A percentile compares a stretch with the other conserved stretches of the same genome.
Conservation (phyloP, 2,329 filamentous ascomycete species). For the Periconia sp. region DNA sequence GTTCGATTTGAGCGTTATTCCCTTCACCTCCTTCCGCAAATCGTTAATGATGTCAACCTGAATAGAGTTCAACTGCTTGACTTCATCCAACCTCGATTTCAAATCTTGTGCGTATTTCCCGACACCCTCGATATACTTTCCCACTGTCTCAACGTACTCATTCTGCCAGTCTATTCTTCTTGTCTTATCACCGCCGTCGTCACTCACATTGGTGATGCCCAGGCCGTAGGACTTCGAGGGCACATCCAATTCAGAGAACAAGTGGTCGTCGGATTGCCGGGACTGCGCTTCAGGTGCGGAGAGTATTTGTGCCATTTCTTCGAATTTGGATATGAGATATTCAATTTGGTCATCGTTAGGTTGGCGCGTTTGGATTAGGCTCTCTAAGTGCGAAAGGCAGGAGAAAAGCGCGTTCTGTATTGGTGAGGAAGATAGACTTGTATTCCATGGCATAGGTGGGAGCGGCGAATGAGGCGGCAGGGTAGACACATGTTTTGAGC, state of each 20-base stretch:
- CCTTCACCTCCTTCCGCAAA: slow-evolving; percentile 29
- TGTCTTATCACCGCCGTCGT: neutral
- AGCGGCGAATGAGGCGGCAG: slow-evolving; percentile 10
- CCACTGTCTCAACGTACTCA: slow-evolving; percentile 34
- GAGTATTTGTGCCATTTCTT: slow-evolving; percentile 38
- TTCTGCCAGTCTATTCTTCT: slow-evolving; percentile 6
- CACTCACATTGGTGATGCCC: slow-evolving; percentile 4
- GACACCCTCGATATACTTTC: slow-evolving; percentile 33
- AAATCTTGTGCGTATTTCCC: slow-evolving; percentile 31
- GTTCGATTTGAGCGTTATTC: neutral
- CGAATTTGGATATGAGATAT: slow-evolving; percentile 39
- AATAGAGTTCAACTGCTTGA: slow-evolving; percentile 39
- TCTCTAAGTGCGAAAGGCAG: slow-evolving; percentile 38
- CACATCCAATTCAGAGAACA: slow-evolving; percentile 20
- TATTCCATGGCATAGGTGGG: slow-evolving; percentile 35
- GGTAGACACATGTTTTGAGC: slow-evolving; percentile 21
- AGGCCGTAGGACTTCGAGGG: slow-evolving; percentile 6
- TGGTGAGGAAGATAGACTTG: slow-evolving; percentile 26
- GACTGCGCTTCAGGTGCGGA: slow-evolving; percentile 33
- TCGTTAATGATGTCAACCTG: slow-evolving; percentile 39
- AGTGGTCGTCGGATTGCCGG: slow-evolving; percentile 22
- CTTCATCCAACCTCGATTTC: slow-evolving; percentile 38
- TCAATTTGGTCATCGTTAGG: slow-evolving; percentile 43
- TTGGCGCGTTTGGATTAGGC: slow-evolving; percentile 34
- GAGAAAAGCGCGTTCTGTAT: slow-evolving; percentile 39